A percentile compares a stretch with the other conserved stretches of the same genome.
Conservation (phyloP, 768 basidiomycete genomes). For the Nidularia sp. region DNA sequence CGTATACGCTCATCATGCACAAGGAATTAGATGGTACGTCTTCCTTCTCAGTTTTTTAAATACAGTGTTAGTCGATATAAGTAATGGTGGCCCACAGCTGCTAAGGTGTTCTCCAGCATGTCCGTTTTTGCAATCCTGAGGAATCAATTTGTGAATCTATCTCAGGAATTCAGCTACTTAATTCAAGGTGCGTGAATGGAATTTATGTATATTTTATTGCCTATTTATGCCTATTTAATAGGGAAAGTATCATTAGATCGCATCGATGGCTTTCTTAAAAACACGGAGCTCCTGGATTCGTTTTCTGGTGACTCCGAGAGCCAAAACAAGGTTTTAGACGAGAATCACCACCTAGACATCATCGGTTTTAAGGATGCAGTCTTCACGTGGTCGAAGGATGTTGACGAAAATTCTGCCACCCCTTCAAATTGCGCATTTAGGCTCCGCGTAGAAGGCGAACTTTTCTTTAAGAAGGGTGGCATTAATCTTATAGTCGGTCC, state of each 20-base stretch:
- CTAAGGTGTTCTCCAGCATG: constrained; percentile 48
- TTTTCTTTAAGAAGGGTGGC: constrained; percentile 47
- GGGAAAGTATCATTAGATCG: constrained; percentile 65
- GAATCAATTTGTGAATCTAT: constrained; percentile 38
- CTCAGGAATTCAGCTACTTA: constrained; percentile 1
- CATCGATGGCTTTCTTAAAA: constrained; percentile 24
- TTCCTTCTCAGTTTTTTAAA: not conserved
- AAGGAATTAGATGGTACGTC: constrained; percentile 22
- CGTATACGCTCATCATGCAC: constrained; percentile 46
- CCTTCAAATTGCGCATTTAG: constrained; percentile 45
- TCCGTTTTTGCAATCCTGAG: constrained; percentile 62
- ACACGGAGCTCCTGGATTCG: constrained; percentile 41
- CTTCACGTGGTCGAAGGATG: constrained; percentile 51
- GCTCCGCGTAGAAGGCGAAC: constrained; percentile 47
- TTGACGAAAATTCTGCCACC: constrained; percentile 23
- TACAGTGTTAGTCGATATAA: not conserved
- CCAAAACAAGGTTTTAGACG: constrained; percentile 21
- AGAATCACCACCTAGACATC: constrained; percentile 8
- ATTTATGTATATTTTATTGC: not conserved
- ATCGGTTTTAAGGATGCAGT: constrained; percentile 51
- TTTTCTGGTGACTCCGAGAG: constrained; percentile 20
- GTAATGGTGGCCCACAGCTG: constrained; percentile 12
- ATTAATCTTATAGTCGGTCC: constrained; percentile 61
- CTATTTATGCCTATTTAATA: not conserved
- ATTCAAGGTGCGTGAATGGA: not conserved